Base-by-base conservation (phyloP, 352 stramenopile genomes). In the Peronospora farinosa region DNA sequence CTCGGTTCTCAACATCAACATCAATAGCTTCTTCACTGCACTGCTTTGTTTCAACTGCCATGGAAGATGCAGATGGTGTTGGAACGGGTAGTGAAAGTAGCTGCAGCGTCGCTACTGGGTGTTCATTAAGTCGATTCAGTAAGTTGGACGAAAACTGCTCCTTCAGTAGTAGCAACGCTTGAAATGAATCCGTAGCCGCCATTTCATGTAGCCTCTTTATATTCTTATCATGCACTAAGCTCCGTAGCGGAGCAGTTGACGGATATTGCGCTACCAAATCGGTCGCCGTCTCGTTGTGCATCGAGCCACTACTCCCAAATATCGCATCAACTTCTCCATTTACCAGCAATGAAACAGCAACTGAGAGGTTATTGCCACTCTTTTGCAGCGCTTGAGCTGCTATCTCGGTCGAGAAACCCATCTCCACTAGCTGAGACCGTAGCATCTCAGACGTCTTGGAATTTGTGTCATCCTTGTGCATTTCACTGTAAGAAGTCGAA, bases 341-440 rank as follows among this genome's bases (percentile, higher is more conserved):
- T 23, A 47, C 67, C 41, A 86, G 49, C 17, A 83, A 33, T 19
- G 63, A 57, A 27, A 69, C 56, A 35, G 75, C 70, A 17, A 63
- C 40, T n/a, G 51, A 44, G 2, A 86, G 36, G 15, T 86, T 74
- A 0, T 62, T 51, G 7, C n/a, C 13, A 3, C 58, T 57, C 9
- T 67, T 40, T 30, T 48, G 17, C 33, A 84, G 54, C 15, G 69
- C 72, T 2, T 47, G 38, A 10, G 45, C 40, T 8, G 67, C 69
- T 19, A 72, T 56, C 1, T 58, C 50, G 2, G 19, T 9, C 3
- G 40, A 46, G 41, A 88, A 88, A 0, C 77, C 77, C 74, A 88
- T 88, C n/a, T 72, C 72, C 28, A 79, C 48, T n/a, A 86, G 54
- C 54, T 84, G 77, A 57, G 49, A 37, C 19, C 27, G 51, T 23